Evolutionary conservation across 352 stramenopile genomes (phyloP).

Genomic region (Globisporangium apiculatum): DNA sequence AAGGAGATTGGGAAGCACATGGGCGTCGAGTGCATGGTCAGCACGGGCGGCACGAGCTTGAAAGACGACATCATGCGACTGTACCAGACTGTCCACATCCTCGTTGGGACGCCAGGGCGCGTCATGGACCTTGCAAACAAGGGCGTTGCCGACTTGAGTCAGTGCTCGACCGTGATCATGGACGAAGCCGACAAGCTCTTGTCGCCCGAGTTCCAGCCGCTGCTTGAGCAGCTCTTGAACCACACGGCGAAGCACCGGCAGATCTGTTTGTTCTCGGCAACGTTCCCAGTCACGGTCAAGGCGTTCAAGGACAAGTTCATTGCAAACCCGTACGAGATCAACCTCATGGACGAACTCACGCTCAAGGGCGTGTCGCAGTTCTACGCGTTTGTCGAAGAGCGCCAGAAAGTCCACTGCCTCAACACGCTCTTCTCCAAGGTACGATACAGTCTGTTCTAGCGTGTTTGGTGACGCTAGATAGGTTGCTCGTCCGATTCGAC

Average conservation of each 20-base stretch:
- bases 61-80: slow-evolving; percentile 99
- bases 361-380: slow-evolving; percentile 99
- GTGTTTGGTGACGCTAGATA: not conserved
- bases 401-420: slow-evolving; percentile 99
- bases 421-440: slow-evolving; percentile 98
- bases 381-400: slow-evolving; percentile 99
- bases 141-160: slow-evolving; percentile 94
- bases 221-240: slow-evolving; percentile 98
- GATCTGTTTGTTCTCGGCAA: slow-evolving; percentile 99
- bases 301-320: slow-evolving; percentile 98
- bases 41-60: slow-evolving; percentile 96
- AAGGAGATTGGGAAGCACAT: slow-evolving; percentile 99
- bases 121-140: slow-evolving; percentile 99
- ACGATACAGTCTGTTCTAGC: not conserved
- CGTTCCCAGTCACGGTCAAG: slow-evolving; percentile 99
- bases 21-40: slow-evolving; percentile 97
- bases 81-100: slow-evolving; percentile 99
- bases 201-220: slow-evolving; percentile 96
- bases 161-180: slow-evolving; percentile 98
- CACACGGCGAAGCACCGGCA: slow-evolving; percentile 91
- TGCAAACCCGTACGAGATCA: slow-evolving; percentile 98
- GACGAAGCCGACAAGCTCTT: slow-evolving; percentile 99
- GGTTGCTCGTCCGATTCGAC: no score
- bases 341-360: slow-evolving; percentile 99
- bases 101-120: slow-evolving; percentile 97